Evolutionary conservation across 176 grass and related monocot genomes (phyloP).

Genomic region (Phoenix dactylifera): DNA sequence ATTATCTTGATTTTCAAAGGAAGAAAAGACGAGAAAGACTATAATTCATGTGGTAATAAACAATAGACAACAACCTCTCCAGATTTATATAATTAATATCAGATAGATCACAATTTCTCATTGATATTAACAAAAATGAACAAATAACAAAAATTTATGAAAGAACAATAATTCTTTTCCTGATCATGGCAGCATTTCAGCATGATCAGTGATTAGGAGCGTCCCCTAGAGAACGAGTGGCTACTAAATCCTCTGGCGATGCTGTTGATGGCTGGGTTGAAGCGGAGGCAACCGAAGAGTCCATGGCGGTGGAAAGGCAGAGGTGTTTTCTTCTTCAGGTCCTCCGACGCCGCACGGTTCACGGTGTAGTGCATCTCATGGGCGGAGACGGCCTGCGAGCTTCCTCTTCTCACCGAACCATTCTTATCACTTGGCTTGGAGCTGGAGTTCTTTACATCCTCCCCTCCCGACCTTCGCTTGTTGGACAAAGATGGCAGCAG

Average conservation of each 20-base stretch:
- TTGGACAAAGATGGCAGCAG: neutral
- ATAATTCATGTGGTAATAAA: no score
- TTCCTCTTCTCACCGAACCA: slow-evolving; percentile 36
- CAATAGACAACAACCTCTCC: no score
- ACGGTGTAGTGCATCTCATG: slow-evolving; percentile 59
- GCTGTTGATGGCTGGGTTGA: slow-evolving; percentile 76
- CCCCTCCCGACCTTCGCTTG: neutral
- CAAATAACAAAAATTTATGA: no score
- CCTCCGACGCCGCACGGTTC: slow-evolving; percentile 46
- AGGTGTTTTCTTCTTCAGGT: slow-evolving; percentile 55
- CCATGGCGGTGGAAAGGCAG: slow-evolving; percentile 78
- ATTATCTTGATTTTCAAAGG: no score
- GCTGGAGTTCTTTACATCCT: no score
- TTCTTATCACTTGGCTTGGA: no score
- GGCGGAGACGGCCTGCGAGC: neutral
- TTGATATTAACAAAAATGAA: no score
- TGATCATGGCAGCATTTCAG: no score
- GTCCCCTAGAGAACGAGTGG: slow-evolving; percentile 9
- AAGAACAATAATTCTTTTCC: no score
- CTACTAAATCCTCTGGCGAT: slow-evolving; percentile 51
- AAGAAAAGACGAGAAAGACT: no score
- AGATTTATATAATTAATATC: no score
- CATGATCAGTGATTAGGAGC: neutral
- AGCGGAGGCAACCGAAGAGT: slow-evolving; percentile 70
- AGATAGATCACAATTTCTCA: no score